Evolutionary conservation across 768 basidiomycete species (phyloP).

Genomic region (Sporobolomyces phaffii): DNA sequence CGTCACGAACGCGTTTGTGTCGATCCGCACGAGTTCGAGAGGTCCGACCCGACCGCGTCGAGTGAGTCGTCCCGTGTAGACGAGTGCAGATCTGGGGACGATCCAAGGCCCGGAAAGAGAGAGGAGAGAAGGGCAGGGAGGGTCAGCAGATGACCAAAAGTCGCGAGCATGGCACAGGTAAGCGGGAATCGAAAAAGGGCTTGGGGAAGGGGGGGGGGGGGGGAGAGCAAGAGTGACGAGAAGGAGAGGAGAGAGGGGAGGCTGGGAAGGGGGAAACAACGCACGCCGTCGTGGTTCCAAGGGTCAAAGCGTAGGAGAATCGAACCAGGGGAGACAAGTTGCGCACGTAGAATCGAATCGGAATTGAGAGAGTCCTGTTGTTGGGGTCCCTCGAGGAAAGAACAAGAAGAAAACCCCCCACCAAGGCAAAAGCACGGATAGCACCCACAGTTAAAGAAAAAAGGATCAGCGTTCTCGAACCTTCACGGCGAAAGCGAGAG

Average conservation of each 20-base stretch:
- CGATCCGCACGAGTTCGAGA: neutral
- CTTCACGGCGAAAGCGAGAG: too few relatives aligned
- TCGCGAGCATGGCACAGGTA: too few relatives aligned
- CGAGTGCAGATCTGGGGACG: neutral
- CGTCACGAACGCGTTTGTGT: neutral
- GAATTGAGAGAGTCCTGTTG: slow-evolving; percentile 56
- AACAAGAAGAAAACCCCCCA: too few relatives aligned
- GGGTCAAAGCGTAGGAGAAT: slow-evolving; percentile 14
- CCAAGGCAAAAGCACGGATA: too few relatives aligned
- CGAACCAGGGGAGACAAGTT: slow-evolving; percentile 67
- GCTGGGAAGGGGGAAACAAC: too few relatives aligned
- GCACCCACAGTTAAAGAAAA: too few relatives aligned
- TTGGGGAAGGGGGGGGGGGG: neutral
- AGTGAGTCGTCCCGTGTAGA: slow-evolving; percentile 1
- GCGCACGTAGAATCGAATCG: slow-evolving; percentile 57
- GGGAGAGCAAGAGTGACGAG: neutral
- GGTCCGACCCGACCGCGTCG: neutral
- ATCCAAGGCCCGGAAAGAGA: neutral
- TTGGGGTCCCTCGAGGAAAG: too few relatives aligned
- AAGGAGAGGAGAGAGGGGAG: too few relatives aligned
- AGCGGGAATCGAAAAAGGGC: too few relatives aligned
- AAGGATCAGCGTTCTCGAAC: too few relatives aligned
- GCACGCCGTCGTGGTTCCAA: neutral
- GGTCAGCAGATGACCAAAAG: too few relatives aligned
- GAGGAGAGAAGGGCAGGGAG: too few relatives aligned